A percentile compares a stretch with the other conserved stretches of the same genome.
phyloP scores from a whole-genome alignment of 83 land plant genomes.

The Thuja plicata region DNA sequence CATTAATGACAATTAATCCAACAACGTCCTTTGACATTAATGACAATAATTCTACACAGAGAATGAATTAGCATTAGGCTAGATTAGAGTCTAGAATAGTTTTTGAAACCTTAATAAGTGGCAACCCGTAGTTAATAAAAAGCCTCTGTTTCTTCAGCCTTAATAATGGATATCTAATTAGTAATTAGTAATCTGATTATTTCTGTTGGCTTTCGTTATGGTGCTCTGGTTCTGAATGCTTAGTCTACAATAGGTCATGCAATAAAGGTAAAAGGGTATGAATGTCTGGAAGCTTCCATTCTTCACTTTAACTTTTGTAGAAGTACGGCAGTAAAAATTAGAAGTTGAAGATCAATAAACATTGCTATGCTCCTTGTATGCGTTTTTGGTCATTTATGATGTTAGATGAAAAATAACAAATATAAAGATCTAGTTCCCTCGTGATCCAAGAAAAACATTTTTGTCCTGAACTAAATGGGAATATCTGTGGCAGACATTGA shows the following conservation, averaged over 20 bases:
- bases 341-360: background rate
- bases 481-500: conserved; percentile 66
- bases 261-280: background rate
- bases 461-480: background rate
- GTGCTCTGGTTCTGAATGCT: background rate
- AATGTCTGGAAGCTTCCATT: background rate
- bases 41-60: too few species aligned
- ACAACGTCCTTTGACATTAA: too few species aligned
- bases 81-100: background rate
- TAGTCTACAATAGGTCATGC: background rate
- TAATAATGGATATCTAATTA: background rate
- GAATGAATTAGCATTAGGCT: background rate
- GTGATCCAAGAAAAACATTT: background rate
- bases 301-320: background rate
- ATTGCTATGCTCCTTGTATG: background rate
- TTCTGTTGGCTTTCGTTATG: background rate
- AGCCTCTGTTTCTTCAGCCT: background rate
- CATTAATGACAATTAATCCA: too few species aligned
- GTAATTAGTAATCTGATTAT: background rate
- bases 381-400: background rate
- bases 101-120: background rate
- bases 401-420: background rate
- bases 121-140: background rate
- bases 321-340: background rate
- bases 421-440: background rate